phyloP scores from a whole-genome alignment of 805 yeast species.

The Zygoascus ofunaensis region DNA sequence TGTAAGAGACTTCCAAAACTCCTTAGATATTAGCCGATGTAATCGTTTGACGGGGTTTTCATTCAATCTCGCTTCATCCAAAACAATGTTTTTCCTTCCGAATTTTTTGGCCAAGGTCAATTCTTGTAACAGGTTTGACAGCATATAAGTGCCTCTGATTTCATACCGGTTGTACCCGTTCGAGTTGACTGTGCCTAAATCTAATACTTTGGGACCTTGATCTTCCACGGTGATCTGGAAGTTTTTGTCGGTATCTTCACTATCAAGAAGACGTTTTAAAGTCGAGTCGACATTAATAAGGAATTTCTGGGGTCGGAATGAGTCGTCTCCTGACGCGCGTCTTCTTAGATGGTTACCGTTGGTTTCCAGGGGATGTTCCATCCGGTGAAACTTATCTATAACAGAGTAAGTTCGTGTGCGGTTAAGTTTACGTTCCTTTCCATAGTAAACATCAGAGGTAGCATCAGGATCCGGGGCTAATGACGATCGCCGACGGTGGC shows the following conservation, averaged over 20 bases:
- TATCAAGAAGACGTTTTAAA: conserved; percentile 52
- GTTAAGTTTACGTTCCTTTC: conserved; percentile 21
- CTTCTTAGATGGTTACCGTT: conserved; percentile 5
- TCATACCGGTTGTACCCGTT: conserved; percentile 67
- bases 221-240: conserved; percentile 81
- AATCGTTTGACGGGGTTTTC: conserved; percentile 82
- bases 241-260: conserved; percentile 80
- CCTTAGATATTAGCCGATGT: conserved; percentile 59
- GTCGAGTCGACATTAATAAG: conserved; percentile 73
- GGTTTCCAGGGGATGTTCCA: not conserved
- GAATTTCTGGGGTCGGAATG: conserved; percentile 38
- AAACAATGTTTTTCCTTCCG: conserved; percentile 66
- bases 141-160: conserved; percentile 81
- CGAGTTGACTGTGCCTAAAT: conserved; percentile 75
- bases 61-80: conserved; percentile 74
- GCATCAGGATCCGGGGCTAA: conserved; percentile 48
- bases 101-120: conserved; percentile 74
- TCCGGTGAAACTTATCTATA: not conserved
- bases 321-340: conserved; percentile 35
- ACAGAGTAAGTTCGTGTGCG: conserved; percentile 9
- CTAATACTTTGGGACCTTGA: conserved; percentile 72
- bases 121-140: conserved; percentile 80
- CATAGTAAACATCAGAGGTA: conserved; percentile 61
- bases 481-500: not conserved
- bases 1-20: conserved; percentile 75